Evolutionary conservation across 495 filamentous ascomycete genomes (phyloP), one percentile per base, ranked within the genome.

Genomic region (Cudoniella acicularis): DNA sequence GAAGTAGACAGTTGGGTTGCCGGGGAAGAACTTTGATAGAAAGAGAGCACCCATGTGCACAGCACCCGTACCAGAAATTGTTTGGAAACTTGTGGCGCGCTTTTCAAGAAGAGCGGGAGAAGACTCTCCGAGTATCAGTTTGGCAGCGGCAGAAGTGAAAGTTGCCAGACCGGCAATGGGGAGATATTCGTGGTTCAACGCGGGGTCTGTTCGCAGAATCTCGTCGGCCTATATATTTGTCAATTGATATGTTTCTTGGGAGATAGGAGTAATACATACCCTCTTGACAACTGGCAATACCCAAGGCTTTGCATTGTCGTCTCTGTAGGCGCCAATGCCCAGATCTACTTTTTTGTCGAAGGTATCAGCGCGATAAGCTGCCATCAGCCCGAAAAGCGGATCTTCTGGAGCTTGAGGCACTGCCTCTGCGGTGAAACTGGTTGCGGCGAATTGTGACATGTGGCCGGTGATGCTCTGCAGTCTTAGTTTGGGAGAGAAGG

Each of bases 281-380:
- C 94, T 92, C 75, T 90, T 94, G 52, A 98, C 93, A 11, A 98
- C 95, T 1, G 95, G 92, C 50, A 98, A 77, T 55, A 98, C 83
- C 95, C 95, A 98, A n/a, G 94, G 95, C 76, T 97, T 97, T 51
- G 91, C 92, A 70, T 95, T 86, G 73, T 99, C 78, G 60, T 96
- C 95, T 68, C 94, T 83, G 72, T 99, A 98, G 59, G 95, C 95
- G 64, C 94, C 94, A 77, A 98, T 92, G 56, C 94, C 93, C 64
- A 98, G 72, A 79, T 99, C 94, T 43, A 99, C 87, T 75, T 99
- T 99, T 69, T 89, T 85, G 52, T 88, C 82, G 67, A 84, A 89
- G 41, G 83, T 79, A 64, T 99, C 94, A 46, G 88, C 88, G 65
- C 84, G 83, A 77, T 87, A 98, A 51, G 91, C 92, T 63, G 88